phyloP scores from a whole-genome alignment of 352 stramenopile species.

The Pythium biforme region DNA sequence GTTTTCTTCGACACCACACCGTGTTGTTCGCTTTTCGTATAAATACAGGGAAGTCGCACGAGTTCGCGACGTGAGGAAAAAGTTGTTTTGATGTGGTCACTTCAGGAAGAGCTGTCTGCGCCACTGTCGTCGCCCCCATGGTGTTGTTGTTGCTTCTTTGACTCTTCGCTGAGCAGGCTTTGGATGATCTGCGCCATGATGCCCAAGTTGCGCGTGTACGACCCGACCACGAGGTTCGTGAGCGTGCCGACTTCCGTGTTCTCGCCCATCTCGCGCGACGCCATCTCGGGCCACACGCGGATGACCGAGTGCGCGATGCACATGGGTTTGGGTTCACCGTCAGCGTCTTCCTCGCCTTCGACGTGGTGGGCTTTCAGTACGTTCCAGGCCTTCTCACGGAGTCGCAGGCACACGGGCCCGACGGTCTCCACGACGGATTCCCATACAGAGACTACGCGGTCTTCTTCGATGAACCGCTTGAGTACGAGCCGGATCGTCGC shows the following conservation, averaged over 20 bases:
- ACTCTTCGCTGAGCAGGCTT: slow-evolving; percentile 28
- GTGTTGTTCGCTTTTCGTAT: background rate
- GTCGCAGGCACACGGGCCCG: slow-evolving; percentile 14
- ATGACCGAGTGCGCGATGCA: slow-evolving; percentile 23
- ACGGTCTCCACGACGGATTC: slow-evolving; percentile 23
- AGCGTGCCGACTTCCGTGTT: slow-evolving; percentile 38
- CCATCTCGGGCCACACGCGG: slow-evolving; percentile 24
- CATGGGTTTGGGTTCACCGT: slow-evolving; percentile 2
- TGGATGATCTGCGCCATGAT: slow-evolving; percentile 44
- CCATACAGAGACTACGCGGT: slow-evolving; percentile 25
- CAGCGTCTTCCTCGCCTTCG: background rate
- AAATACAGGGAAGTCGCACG: background rate
- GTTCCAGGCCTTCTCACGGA: slow-evolving; percentile 27
- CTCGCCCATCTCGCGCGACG: background rate
- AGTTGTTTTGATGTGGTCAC: too few relatives aligned
- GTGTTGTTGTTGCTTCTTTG: slow-evolving; percentile 1
- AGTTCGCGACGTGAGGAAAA: too few relatives aligned
- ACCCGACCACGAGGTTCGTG: slow-evolving; percentile 44
- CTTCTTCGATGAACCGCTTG: slow-evolving; percentile 25
- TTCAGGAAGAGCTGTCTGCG: background rate
- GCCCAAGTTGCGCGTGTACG: slow-evolving; percentile 45
- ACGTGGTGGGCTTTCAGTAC: slow-evolving; percentile 8
- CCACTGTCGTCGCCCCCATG: background rate
- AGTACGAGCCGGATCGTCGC: slow-evolving; percentile 24
- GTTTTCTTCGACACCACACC: too few relatives aligned